Base-by-base conservation (phyloP, 176 grass and related monocot genomes). In the Otatea glauca region DNA sequence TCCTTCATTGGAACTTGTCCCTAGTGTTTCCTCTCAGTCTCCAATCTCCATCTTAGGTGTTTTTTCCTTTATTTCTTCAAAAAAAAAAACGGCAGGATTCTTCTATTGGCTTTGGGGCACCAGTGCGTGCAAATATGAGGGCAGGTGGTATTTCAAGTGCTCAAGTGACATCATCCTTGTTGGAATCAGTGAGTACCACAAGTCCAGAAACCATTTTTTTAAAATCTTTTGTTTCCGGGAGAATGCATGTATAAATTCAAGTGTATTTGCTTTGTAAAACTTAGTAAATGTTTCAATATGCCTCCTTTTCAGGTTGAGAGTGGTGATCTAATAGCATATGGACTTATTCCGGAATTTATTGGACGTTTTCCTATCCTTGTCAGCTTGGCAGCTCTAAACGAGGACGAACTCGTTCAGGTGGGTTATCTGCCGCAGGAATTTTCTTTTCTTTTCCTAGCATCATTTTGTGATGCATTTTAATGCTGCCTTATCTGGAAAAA, bases 321-420 rank as follows among this genome's bases (percentile, higher is more conserved):
- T 83, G 90, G 93, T 70, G 96, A 99, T 83, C 88, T 99, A 74
- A 94, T 99, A 89, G 88, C 96, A 27, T 99, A 96, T 89, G 96
- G 96, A 18, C 89, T 99, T 45, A 99, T 99, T 78, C 96, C 96
- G 0, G 96, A 99, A 86, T 99, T 99, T 89, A 92, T 99, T 94
- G 96, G 96, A 66, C 91, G 96, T 37, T 99, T 99, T 70, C 96
- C 96, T 77, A 86, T 99, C 74, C 86, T 99, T 50, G 93, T 99
- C 80, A 99, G 93, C 78, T 89, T 99, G 66, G 49, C 80, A 50
- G 93, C 97, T 76, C 87, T 99, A 86, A 96, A 89, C 37, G 90
- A 99, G 71, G 90, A 92, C 58, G 93, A 99, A 84, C 93, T 99
- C 75, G 91, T 99, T 91, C 90, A 96, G 91, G 97, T 97, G 90